A percentile compares a stretch with the other conserved stretches of the same genome.
phyloP scores from a whole-genome alignment of 352 stramenopile species.

The Globisporangium mamillatum region DNA sequence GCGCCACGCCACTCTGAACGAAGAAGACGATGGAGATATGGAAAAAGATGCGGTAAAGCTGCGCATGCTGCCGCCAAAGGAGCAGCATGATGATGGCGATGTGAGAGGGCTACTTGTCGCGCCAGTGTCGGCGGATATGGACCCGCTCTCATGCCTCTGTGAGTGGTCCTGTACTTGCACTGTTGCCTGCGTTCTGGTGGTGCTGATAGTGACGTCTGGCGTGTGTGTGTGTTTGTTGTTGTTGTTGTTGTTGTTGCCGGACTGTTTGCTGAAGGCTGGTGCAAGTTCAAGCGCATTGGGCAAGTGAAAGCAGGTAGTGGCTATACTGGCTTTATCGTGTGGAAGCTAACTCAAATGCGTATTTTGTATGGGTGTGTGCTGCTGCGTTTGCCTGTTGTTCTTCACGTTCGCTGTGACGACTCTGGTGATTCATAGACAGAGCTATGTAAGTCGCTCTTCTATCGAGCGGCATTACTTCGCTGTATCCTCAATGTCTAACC shows the following conservation, averaged over 20 bases:
- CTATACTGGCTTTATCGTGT: neutral
- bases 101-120: neutral
- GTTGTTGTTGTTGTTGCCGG: neutral
- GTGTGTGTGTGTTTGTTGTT: neutral
- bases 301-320: conserved; percentile 1
- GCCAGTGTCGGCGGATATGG: conserved; percentile 21
- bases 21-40: neutral
- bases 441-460: conserved; percentile 18
- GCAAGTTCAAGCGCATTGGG: conserved; percentile 53
- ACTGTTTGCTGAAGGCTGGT: conserved; percentile 24
- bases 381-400: neutral
- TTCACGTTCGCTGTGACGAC: neutral
- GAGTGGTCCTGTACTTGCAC: conserved; percentile 2
- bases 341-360: neutral
- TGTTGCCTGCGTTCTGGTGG: neutral
- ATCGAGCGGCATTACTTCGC: no score
- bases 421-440: conserved; percentile 15
- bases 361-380: neutral
- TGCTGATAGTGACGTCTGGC: neutral
- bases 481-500: no score
- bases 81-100: neutral
- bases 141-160: conserved; percentile 58
- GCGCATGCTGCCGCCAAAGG: neutral
- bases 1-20: neutral
- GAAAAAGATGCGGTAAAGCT: neutral